Evolutionary conservation across 768 basidiomycete species (phyloP), one percentile per base, ranked within the genome.

Genomic region (Lentinus tigrinus): DNA sequence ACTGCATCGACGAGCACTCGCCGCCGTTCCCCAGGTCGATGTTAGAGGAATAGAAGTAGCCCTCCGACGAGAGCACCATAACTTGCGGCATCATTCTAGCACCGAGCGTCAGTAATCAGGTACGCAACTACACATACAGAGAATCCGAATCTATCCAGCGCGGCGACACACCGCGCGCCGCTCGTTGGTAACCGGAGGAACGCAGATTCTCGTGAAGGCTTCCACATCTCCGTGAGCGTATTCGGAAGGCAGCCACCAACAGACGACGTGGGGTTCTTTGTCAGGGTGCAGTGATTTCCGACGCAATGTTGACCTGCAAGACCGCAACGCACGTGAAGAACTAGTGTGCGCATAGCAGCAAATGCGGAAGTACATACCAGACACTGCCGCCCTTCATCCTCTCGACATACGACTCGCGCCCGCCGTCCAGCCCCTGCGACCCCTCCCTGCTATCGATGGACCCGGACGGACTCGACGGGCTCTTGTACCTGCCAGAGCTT

Each of bases 11-110:
- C 19, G 89, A 83, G 66, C 96, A 98, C 73, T 99, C 96, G 3
- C 96, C 96, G 3, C 96, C 96, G 51, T 89, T 88, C 72, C 98
- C 96, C 59, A 98, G 74, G 74, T 99, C 96, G 67, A 99, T 96
- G 65, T 82, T 91, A 72, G 98, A 98, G 14, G 89, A 85, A 69
- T 99, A 98, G 71, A 97, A 96, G 65, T 93, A 91, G 1, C 96
- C 96, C 57, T 98, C 95, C 0, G 92, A 91, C 0, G 94, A 95
- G 56, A 98, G 85, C 24, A 99, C 95, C 93, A 97, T 96, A 11
- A 98, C 89, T 59, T 99, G 96, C 0, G 96, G 95, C 74, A 92
- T 90, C 7, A 93, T 94, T 17, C 93, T 95, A 67, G 16, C 21
- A 21, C 37, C 17, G 36, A 23, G 47, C 26, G 19, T 8, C 81